phyloP scores from a whole-genome alignment of 768 basidiomycete species.

The Tulasnella calospora region DNA sequence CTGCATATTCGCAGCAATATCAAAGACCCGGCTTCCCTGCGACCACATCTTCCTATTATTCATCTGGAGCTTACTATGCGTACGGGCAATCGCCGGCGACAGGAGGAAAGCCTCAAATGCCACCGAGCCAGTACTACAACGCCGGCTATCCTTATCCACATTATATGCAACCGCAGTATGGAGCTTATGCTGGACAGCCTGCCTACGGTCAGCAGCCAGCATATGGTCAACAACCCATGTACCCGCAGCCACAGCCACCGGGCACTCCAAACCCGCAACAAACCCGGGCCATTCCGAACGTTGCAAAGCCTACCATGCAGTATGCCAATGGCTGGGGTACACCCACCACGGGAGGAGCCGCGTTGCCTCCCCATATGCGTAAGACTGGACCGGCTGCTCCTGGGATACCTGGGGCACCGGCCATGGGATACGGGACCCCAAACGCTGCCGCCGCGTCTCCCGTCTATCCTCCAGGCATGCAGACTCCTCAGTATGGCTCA shows the following conservation, averaged over 20 bases:
- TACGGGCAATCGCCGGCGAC: slow-evolving; percentile 10
- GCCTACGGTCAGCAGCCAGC: background rate
- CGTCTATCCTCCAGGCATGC: slow-evolving; percentile 11
- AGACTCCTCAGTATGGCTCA: background rate
- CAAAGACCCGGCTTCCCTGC: background rate
- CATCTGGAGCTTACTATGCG: background rate
- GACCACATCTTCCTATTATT: slow-evolving; percentile 5
- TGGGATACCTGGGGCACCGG: slow-evolving; percentile 10
- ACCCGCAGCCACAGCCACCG: slow-evolving; percentile 9
- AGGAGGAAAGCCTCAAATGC: slow-evolving; percentile 1
- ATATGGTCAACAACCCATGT: background rate
- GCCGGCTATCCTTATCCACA: background rate
- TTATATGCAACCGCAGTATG: slow-evolving; percentile 10
- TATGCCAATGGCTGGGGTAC: slow-evolving; percentile 9
- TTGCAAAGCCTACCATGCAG: slow-evolving; percentile 3
- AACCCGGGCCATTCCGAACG: slow-evolving; percentile 19
- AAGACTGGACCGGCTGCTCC: slow-evolving; percentile 10
- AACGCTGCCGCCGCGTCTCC: slow-evolving; percentile 1
- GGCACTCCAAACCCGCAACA: background rate
- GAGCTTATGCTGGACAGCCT: background rate
- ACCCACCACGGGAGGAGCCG: slow-evolving; percentile 9
- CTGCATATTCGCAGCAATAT: slow-evolving; percentile 3
- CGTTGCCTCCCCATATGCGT: slow-evolving; percentile 21
- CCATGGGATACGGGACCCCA: slow-evolving; percentile 2
- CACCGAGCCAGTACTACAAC: slow-evolving; percentile 6